A percentile compares a stretch with the other conserved stretches of the same genome.
Conservation (phyloP, 2,329 filamentous ascomycete species). For the Verticillium isaacii region DNA sequence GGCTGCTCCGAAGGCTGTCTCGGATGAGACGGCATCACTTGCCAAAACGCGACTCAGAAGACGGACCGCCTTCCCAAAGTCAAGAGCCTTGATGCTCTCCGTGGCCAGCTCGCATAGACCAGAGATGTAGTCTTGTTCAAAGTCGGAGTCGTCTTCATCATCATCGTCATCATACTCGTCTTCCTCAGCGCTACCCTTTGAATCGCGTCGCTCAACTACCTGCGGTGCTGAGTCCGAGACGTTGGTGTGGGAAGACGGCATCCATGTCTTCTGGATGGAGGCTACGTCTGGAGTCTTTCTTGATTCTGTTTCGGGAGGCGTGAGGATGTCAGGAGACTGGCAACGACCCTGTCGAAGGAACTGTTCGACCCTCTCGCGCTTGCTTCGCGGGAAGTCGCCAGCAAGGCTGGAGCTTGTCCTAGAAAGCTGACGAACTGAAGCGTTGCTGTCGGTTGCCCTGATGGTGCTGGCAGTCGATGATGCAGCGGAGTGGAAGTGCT, state of each 20-base stretch:
- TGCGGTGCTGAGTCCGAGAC: neutral
- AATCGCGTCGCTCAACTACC: neutral
- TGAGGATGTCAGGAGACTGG: neutral
- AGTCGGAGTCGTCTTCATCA: neutral
- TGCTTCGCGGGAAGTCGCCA: constrained; percentile 10
- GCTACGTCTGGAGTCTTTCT: neutral
- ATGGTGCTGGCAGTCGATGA: constrained; percentile 16
- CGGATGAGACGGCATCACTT: neutral
- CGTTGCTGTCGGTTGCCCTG: constrained; percentile 4
- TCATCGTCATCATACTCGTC: constrained; percentile 2
- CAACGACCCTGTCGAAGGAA: constrained; percentile 4
- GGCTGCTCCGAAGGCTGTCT: constrained; percentile 11
- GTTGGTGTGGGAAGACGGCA: neutral
- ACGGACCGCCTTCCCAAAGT: constrained; percentile 8
- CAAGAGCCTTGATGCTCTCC: constrained; percentile 18
- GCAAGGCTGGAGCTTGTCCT: constrained; percentile 5
- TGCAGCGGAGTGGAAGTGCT: constrained; percentile 17
- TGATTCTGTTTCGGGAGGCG: neutral
- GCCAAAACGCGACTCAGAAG: constrained; percentile 4
- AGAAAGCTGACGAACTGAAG: constrained; percentile 2
- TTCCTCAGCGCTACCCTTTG: constrained; percentile 1
- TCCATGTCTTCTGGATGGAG: neutral
- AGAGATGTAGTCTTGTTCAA: constrained; percentile 6
- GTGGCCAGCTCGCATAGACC: constrained; percentile 17
- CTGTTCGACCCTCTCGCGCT: constrained; percentile 12